Base-by-base conservation (phyloP, 2,329 filamentous ascomycete species). In the Alternaria rosae region DNA sequence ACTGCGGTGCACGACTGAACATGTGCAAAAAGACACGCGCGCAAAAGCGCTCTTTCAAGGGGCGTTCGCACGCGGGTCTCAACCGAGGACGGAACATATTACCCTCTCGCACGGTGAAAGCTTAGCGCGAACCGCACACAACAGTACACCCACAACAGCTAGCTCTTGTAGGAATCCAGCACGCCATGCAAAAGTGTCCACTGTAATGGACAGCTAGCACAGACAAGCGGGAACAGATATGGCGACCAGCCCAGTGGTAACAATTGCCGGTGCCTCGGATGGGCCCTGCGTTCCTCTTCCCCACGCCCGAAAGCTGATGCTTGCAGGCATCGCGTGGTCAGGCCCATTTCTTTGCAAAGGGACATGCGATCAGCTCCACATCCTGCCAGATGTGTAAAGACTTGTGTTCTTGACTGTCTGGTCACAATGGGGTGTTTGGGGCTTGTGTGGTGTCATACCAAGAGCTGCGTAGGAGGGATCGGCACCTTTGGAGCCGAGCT, bases 211-310 rank as follows among this genome's bases (percentile, higher is more conserved):
- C 13, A 30, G 47, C 17, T 57, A 42, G 54, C 23, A 56, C 21
- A 53, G 35, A 12, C 23, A 53, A 38, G 21, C 32, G 32, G 23
- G 54, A 30, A 55, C 53, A 48, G 35, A 30, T 9, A 53, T 57
- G 21, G 50, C 44, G 32, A 38, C 56, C 54, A 61, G 30, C n/a
- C 32, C 59, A 42, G 21, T 20, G 55, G 59, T 48, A 59, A 35
- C 23, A 61, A 65, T 66, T 66, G 65, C 65, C 65, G 65, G 60
- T 61, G 55, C 58, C 54, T 60, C 59, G 55, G 60, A 57, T 45
- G 45, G 54, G 50, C 15, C 48, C n/a, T 38, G 35, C 35, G 35
- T 38, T n/a, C 35, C 25, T 42, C 54, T 64, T 68, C 65, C 65
- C 59, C 65, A 68, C 59, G 64, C 26, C 65, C 65, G 65, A 66